Evolutionary conservation across 2,329 filamentous ascomycete genomes (phyloP), one percentile per base, ranked within the genome.

Genomic region (Coleophoma eucalyptorum): DNA sequence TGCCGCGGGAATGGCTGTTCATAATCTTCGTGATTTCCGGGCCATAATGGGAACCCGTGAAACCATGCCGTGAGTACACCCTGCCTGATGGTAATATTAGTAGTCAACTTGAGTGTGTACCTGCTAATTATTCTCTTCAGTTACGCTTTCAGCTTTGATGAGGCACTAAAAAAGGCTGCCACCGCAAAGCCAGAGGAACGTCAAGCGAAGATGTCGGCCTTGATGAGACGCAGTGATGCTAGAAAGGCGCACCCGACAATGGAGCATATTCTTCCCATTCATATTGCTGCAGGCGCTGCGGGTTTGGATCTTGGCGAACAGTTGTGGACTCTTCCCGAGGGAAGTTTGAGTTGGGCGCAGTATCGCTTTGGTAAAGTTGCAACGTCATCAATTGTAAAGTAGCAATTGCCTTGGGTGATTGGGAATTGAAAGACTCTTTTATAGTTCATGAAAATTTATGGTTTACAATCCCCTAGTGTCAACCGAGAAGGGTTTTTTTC

Each of bases 1-100:
- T 46, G 78, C 78, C 18, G 84, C 84, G 0, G 86, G 86, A 11
- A 89, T 89, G 84, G 84, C 84, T 1, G 86, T 86, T 16, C 84
- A 87, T 59, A 87, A 87, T 58, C 70, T 87, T 37, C 72, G 78
- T 2, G 82, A 86, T 57, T 44, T 80, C 58, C 69, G 69, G 19
- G 69, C 70, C 54, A 65, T 69, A 13, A 46, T 10, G n/a, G 70
- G 71, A 58, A 42, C 18, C n/a, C 73, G 72, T 8, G 62, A 58
- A 5, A 78, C 81, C 0, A 59, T 84, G 60, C 80, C 81, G 5
- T 88, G 87, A 61, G 71, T 77, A 2, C 73, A 75, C 18, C 37
- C 51, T 32, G 20, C 46, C n/a, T n/a, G n/a, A n/a, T 43, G 33
- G 18, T 35, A 41, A 44, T 43, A 37, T 43, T 16, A 46, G n/a